phyloP scores from a whole-genome alignment of 768 basidiomycete species.

The Punctularia strigosozonata region DNA sequence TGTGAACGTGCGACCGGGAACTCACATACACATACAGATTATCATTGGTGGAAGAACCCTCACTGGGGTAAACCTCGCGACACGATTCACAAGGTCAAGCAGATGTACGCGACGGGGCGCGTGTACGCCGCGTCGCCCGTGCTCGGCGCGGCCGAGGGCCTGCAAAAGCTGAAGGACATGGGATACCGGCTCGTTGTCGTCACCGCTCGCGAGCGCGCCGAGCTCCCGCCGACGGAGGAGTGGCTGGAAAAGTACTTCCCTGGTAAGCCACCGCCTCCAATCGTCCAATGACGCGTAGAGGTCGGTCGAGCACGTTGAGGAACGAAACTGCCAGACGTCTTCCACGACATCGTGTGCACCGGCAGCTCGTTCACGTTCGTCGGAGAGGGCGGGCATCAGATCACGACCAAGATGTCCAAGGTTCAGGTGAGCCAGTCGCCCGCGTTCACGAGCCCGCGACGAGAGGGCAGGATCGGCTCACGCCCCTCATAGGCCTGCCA shows the following conservation, averaged over 20 bases:
- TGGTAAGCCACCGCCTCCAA: slow-evolving; percentile 22
- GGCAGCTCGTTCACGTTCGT: slow-evolving; percentile 54
- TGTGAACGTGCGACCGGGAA: too few species aligned
- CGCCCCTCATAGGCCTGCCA: slow-evolving; percentile 40
- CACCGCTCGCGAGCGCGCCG: slow-evolving; percentile 53
- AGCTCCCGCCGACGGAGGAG: slow-evolving; percentile 45
- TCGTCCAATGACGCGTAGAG: background rate
- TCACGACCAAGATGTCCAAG: slow-evolving; percentile 52
- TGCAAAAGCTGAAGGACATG: slow-evolving; percentile 40
- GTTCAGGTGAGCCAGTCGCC: slow-evolving; percentile 38
- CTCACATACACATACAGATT: slow-evolving; percentile 40
- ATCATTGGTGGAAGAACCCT: slow-evolving; percentile 66
- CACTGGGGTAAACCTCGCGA: slow-evolving; percentile 52
- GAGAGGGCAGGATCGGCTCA: background rate
- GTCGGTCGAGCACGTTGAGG: background rate
- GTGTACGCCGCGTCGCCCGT: slow-evolving; percentile 39
- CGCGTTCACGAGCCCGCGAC: background rate
- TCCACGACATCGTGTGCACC: slow-evolving; percentile 57
- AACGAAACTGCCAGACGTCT: slow-evolving; percentile 32
- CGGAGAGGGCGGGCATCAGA: slow-evolving; percentile 28
- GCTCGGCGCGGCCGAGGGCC: slow-evolving; percentile 48
- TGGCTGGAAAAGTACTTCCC: slow-evolving; percentile 63
- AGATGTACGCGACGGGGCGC: slow-evolving; percentile 42
- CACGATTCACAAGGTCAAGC: slow-evolving; percentile 45
- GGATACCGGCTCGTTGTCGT: slow-evolving; percentile 65